Evolutionary conservation across 1,139 yeast species (phyloP).

Genomic region (Diutina neorugosa): DNA sequence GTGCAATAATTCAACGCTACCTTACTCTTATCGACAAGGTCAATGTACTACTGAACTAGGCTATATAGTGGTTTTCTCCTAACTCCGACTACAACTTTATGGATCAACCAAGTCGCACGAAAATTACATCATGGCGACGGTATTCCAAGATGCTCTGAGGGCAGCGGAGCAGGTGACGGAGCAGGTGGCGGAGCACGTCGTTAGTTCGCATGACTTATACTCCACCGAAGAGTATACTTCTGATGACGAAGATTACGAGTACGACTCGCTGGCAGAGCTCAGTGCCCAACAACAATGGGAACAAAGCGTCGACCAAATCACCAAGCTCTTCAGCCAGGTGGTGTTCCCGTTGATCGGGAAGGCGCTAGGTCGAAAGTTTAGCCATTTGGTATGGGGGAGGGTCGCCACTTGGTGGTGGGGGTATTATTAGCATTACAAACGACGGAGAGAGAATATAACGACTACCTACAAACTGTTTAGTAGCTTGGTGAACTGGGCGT

Average conservation of each 20-base stretch:
- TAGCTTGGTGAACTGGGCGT: constrained; percentile 20
- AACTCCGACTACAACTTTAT: too few species aligned
- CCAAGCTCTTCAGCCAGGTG: not conserved
- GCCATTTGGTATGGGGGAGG: not conserved
- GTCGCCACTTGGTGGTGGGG: constrained; percentile 2
- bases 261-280: not conserved
- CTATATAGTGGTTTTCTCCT: too few species aligned
- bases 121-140: not conserved
- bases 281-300: constrained; percentile 4
- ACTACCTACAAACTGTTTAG: constrained; percentile 15
- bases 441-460: too few species aligned
- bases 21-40: too few species aligned
- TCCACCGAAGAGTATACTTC: not conserved
- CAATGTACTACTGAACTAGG: too few species aligned
- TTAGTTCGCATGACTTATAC: not conserved
- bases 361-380: not conserved
- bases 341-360: constrained; percentile 3
- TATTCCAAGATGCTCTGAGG: not conserved
- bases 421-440: too few species aligned
- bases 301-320: not conserved
- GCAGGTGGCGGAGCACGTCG: not conserved
- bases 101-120: not conserved
- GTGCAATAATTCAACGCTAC: too few species aligned
- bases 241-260: not conserved
- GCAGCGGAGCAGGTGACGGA: not conserved